Percentiles rank a stretch among this genome's conserved stretches.
Evolutionary conservation across 2,329 filamentous ascomycete genomes (phyloP).

Genomic region (Pseudofabraea citricarpa): DNA sequence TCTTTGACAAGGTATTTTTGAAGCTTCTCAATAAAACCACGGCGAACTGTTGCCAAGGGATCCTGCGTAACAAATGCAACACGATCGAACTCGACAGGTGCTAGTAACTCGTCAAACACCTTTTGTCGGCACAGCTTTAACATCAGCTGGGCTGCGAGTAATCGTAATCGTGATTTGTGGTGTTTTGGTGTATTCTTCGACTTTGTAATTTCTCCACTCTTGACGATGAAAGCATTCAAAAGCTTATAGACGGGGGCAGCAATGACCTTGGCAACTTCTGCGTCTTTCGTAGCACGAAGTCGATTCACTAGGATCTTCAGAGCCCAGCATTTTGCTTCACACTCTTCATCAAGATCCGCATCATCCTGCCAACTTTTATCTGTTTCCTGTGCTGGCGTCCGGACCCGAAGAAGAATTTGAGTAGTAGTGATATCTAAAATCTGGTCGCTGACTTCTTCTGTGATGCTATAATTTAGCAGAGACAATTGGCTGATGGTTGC

Average conservation of each 20-base stretch:
- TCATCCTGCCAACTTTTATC: conserved; percentile 65
- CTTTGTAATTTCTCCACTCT: conserved; percentile 77
- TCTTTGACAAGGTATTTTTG: conserved; percentile 83
- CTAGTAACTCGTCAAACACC: conserved; percentile 70
- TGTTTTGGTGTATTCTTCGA: conserved; percentile 67
- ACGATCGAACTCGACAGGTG: conserved; percentile 70
- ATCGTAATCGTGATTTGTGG: conserved; percentile 75
- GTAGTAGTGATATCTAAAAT: conserved; percentile 75
- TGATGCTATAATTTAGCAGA: conserved; percentile 66
- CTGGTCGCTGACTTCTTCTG: conserved; percentile 68
- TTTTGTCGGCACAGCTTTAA: conserved; percentile 80
- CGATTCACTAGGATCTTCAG: conserved; percentile 84
- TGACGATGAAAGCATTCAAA: conserved; percentile 68
- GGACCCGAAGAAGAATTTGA: conserved; percentile 67
- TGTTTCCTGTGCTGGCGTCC: conserved; percentile 51
- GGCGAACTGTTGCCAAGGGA: conserved; percentile 65
- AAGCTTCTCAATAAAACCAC: conserved; percentile 74
- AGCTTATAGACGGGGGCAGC: conserved; percentile 71
- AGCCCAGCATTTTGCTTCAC: conserved; percentile 76
- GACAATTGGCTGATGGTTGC: conserved; percentile 71
- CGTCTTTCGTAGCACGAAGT: conserved; percentile 56
- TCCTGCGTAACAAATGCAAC: conserved; percentile 82
- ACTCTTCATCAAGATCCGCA: conserved; percentile 70
- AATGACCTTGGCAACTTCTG: conserved; percentile 49
- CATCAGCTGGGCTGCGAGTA: conserved; percentile 73